Evolutionary conservation across 2,329 filamentous ascomycete genomes (phyloP).

Genomic region (Aspergillus spinulosporus): DNA sequence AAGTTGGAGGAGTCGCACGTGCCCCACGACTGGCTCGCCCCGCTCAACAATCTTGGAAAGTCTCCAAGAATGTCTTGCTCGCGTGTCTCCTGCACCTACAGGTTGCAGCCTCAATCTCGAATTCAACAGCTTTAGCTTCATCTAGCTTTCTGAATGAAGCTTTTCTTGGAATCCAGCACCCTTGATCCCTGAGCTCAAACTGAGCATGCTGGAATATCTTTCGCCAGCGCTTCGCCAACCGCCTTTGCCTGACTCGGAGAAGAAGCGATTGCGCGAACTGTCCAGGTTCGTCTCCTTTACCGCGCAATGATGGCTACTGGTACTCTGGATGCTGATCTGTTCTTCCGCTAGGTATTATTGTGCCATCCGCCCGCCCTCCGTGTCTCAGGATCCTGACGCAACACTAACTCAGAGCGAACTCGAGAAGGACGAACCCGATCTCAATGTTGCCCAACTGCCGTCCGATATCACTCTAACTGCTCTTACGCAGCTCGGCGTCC

Average conservation of each 20-base stretch:
- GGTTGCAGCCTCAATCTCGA: background rate
- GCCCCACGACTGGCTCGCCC: too few relatives aligned
- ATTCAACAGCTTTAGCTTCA: background rate
- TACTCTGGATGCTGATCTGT: background rate
- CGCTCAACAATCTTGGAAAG: too few relatives aligned
- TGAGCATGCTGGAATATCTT: constrained; percentile 2
- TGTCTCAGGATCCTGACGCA: background rate
- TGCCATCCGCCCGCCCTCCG: background rate
- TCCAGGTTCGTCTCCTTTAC: constrained; percentile 6
- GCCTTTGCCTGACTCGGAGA: constrained; percentile 4
- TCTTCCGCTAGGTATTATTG: background rate
- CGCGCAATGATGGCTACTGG: background rate
- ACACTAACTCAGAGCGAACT: background rate
- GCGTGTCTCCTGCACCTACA: background rate
- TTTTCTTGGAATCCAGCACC: background rate
- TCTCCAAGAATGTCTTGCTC: background rate
- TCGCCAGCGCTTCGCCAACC: constrained; percentile 4
- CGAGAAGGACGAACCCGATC: background rate
- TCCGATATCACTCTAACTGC: constrained; percentile 42
- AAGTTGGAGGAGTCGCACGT: too few relatives aligned
- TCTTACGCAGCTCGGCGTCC: constrained; percentile 51
- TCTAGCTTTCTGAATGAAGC: background rate
- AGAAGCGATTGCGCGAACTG: constrained; percentile 5
- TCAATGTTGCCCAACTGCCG: background rate
- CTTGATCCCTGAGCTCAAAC: background rate